phyloP scores from a whole-genome alignment of 2,329 filamentous ascomycete species.

The Hymenoscyphus scutula region DNA sequence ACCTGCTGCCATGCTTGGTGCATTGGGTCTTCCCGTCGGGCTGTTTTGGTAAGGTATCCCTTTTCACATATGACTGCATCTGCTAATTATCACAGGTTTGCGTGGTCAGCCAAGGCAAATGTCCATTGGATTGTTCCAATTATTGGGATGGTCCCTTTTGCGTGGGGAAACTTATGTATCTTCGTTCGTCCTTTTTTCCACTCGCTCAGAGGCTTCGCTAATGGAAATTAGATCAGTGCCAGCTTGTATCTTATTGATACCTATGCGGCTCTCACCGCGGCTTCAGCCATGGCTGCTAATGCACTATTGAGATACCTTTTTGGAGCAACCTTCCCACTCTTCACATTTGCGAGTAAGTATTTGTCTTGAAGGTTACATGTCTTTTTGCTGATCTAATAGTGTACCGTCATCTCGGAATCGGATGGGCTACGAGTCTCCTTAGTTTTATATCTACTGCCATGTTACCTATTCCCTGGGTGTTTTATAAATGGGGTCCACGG shows the following conservation, averaged over 20 bases:
- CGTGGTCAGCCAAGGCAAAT: constrained; percentile 11
- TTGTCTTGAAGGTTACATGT: not conserved
- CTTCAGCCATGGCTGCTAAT: constrained; percentile 19
- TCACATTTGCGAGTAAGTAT: constrained; percentile 42
- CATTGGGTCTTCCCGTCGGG: constrained; percentile 47
- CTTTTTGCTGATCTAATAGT: constrained; percentile 17
- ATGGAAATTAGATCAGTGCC: not conserved
- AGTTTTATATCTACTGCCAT: constrained; percentile 41
- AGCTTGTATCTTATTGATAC: constrained; percentile 18
- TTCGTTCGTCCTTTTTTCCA: constrained; percentile 42
- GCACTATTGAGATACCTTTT: constrained; percentile 18
- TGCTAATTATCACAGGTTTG: constrained; percentile 13
- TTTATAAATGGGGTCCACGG: constrained; percentile 39
- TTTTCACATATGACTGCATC: not conserved
- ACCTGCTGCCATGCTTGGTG: constrained; percentile 55
- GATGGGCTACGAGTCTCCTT: constrained; percentile 41
- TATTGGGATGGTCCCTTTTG: constrained; percentile 50
- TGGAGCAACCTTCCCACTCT: constrained; percentile 19
- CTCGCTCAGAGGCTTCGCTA: not conserved
- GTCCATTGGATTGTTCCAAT: constrained; percentile 21
- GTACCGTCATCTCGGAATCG: constrained; percentile 35
- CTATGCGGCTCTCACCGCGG: constrained; percentile 17
- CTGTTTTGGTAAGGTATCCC: constrained; percentile 51
- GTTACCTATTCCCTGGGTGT: constrained; percentile 42
- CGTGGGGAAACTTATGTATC: constrained; percentile 57